phyloP scores from a whole-genome alignment of 2,329 filamentous ascomycete genomes.

The Hypoxylon sp. region DNA sequence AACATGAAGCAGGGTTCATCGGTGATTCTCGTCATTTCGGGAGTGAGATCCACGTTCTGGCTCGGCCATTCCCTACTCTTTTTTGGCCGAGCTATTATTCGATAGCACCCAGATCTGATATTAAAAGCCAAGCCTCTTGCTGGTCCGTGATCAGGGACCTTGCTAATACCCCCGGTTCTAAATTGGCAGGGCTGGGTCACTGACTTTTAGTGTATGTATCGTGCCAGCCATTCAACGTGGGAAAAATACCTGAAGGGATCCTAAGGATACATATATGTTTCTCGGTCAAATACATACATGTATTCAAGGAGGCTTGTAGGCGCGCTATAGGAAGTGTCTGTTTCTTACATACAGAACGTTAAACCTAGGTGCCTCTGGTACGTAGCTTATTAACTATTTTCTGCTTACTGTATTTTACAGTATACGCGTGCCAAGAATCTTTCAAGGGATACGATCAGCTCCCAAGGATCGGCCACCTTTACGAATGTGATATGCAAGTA shows the following conservation, averaged over 20 bases:
- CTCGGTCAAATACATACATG: slow-evolving; percentile 37
- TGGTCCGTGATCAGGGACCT: slow-evolving; percentile 30
- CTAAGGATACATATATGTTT: slow-evolving; percentile 7
- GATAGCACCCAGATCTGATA: slow-evolving; percentile 46
- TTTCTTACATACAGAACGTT: slow-evolving; percentile 30
- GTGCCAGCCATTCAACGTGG: background rate
- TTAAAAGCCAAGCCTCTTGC: slow-evolving; percentile 38
- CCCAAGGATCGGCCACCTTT: slow-evolving; percentile 32
- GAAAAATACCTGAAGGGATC: slow-evolving; percentile 8
- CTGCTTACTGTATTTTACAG: slow-evolving; percentile 43
- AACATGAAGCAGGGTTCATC: slow-evolving; percentile 38
- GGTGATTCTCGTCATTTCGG: slow-evolving; percentile 47
- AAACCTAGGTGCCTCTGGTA: slow-evolving; percentile 9
- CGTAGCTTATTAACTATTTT: too few relatives aligned
- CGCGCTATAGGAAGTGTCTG: slow-evolving; percentile 8
- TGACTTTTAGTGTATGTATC: slow-evolving; percentile 1
- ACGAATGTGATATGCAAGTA: slow-evolving; percentile 33
- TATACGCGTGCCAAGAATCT: slow-evolving; percentile 30
- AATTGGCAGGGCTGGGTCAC: slow-evolving; percentile 18
- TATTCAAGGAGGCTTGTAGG: slow-evolving; percentile 21
- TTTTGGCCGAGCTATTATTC: slow-evolving; percentile 45
- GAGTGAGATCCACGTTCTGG: slow-evolving; percentile 44
- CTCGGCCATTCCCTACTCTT: slow-evolving; percentile 45
- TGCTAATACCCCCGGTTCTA: slow-evolving; percentile 19
- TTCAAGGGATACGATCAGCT: slow-evolving; percentile 25